These are phyloP conservation scores for Malus sieversii DNA, from an alignment of 306 rosid species.

Conservation along the genomic window DNA sequence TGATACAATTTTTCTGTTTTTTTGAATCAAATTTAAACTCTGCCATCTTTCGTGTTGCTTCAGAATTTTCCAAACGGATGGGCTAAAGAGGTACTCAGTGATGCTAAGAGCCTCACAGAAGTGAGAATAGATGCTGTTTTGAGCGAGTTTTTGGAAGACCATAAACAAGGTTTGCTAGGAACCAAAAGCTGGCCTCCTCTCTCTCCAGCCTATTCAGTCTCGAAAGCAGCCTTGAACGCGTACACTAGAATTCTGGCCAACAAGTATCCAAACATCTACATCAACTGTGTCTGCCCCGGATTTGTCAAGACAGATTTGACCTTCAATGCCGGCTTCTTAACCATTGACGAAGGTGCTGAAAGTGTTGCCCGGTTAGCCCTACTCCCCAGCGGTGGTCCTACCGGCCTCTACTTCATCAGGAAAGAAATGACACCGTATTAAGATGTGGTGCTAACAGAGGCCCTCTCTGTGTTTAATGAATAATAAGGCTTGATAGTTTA, in stretches of 20 bases:
- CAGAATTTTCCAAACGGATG: constrained; percentile 29
- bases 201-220: constrained; percentile 15
- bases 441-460: too few species aligned
- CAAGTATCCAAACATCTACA: constrained; percentile 20
- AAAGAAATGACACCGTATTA: constrained; percentile 12
- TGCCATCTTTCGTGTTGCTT: background rate
- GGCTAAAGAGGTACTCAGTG: constrained; percentile 25
- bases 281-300: constrained; percentile 41
- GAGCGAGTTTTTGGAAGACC: constrained; percentile 23
- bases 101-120: constrained; percentile 33
- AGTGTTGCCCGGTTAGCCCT: constrained; percentile 32
- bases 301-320: constrained; percentile 21
- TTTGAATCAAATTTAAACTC: background rate
- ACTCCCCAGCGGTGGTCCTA: constrained; percentile 24
- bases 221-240: constrained; percentile 32
- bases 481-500: too few species aligned
- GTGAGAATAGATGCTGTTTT: constrained; percentile 33
- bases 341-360: constrained; percentile 36
- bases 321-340: constrained; percentile 17
- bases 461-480: too few species aligned
- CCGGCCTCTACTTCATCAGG: constrained; percentile 28
- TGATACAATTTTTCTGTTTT: background rate
- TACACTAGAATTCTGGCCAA: constrained; percentile 36
- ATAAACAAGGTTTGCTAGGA: constrained; percentile 25
- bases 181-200: constrained; percentile 29